Evolutionary conservation across 768 basidiomycete genomes (phyloP).

Genomic region (Lepiota brunneoincarnata): DNA sequence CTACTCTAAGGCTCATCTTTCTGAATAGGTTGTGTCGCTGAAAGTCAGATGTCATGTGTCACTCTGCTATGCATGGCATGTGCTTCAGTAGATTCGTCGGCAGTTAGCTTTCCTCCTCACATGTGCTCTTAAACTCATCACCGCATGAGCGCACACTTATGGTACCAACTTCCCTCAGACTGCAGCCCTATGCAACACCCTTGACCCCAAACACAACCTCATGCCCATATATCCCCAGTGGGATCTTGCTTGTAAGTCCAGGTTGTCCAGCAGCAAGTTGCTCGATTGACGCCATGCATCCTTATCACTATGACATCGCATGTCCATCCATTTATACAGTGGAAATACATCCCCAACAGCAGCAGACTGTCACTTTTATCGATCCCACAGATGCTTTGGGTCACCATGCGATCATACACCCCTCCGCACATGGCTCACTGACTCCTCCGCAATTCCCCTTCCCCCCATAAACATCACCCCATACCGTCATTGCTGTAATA

Average conservation of each 20-base stretch:
- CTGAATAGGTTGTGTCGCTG: no score
- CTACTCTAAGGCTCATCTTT: no score
- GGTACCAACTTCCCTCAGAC: no score
- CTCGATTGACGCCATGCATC: conserved; percentile 7
- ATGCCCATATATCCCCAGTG: conserved; percentile 65
- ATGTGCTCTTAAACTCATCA: no score
- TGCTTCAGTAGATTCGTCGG: no score
- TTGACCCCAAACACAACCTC: conserved; percentile 52
- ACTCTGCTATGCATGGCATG: no score
- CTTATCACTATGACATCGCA: not conserved
- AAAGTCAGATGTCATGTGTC: no score
- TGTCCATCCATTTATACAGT: conserved; percentile 36
- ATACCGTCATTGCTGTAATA: conserved; percentile 62
- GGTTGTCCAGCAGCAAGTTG: not conserved
- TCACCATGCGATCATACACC: conserved; percentile 45
- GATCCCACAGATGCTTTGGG: conserved; percentile 60
- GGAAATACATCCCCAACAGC: conserved; percentile 70
- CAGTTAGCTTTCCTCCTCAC: no score
- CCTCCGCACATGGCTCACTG: conserved; percentile 30
- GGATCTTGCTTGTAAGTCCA: conserved; percentile 54
- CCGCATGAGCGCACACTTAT: no score
- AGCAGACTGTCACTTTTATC: conserved; percentile 55
- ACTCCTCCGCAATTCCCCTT: conserved; percentile 31
- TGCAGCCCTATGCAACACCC: conserved; percentile 62
- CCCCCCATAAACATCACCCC: conserved; percentile 40